phyloP scores from a whole-genome alignment of 2,329 filamentous ascomycete genomes.

The Neonectria hederae region DNA sequence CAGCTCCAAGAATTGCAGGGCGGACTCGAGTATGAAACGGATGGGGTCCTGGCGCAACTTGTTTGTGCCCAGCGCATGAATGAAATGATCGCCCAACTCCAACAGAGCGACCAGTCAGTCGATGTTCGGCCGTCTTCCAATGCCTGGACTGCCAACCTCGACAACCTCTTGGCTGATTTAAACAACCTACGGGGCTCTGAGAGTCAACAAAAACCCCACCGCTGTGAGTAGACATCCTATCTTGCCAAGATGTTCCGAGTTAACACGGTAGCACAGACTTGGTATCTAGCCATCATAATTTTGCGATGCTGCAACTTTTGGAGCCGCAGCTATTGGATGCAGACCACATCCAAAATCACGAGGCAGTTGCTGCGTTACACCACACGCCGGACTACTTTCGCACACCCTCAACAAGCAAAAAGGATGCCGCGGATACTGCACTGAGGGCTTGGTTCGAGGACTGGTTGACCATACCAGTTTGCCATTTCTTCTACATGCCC shows the following conservation, averaged over 20 bases:
- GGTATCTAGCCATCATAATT: conserved; percentile 16
- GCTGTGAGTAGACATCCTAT: too few species aligned
- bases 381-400: too few species aligned
- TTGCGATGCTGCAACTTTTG: conserved; percentile 13
- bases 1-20: conserved; percentile 15
- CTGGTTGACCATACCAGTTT: conserved; percentile 21
- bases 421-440: conserved; percentile 3
- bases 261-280: conserved; percentile 10
- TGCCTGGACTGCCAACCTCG: not conserved
- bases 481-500: conserved; percentile 19
- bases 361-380: too few species aligned
- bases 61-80: conserved; percentile 18
- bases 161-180: conserved; percentile 8
- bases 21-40: conserved; percentile 19
- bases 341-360: not conserved
- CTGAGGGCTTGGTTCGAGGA: conserved; percentile 21
- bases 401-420: too few species aligned
- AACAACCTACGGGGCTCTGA: not conserved
- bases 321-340: conserved; percentile 13
- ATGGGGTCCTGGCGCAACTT: conserved; percentile 14
- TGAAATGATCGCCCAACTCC: conserved; percentile 19
- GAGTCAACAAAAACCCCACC: not conserved
- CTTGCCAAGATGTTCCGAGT: not conserved
- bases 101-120: conserved; percentile 14
- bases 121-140: conserved; percentile 3